Evolutionary conservation across 192 early-diverging fungal species (phyloP).

Genomic region (Coemansia sp.): DNA sequence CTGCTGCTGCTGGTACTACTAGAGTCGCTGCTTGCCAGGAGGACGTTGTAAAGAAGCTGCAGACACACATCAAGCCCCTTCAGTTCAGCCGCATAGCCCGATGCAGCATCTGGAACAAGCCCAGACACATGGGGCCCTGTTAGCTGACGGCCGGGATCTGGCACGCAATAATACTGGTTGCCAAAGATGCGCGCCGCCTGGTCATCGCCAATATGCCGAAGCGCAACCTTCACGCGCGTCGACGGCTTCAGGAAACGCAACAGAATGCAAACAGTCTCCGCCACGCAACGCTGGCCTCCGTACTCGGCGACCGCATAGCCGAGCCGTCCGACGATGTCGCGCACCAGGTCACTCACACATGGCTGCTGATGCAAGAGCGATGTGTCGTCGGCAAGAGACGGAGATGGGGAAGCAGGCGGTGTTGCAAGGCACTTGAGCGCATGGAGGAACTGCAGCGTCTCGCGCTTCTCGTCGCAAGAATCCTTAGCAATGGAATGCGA

Average conservation of each 20-base stretch:
- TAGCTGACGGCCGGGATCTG: background rate
- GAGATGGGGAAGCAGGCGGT: background rate
- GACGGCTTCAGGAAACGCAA: constrained; percentile 32
- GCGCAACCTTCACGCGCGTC: constrained; percentile 18
- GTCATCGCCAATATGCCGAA: constrained; percentile 39
- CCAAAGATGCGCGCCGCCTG: constrained; percentile 20
- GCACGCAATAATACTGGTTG: constrained; percentile 2
- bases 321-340: constrained; percentile 24
- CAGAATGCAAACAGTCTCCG: constrained; percentile 18
- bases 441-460: constrained; percentile 25
- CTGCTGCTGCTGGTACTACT: background rate
- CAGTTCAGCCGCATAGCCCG: constrained; percentile 25
- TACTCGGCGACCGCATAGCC: constrained; percentile 35
- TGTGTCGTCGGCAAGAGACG: background rate
- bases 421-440: constrained; percentile 13
- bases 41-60: constrained; percentile 32
- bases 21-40: constrained; percentile 15
- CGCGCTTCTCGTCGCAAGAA: background rate
- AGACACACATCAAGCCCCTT: constrained; percentile 23
- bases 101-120: background rate
- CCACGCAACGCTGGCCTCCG: constrained; percentile 7
- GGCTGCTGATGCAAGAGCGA: background rate
- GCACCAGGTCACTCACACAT: constrained; percentile 14
- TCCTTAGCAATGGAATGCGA: constrained; percentile 9
- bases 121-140: background rate